Base-by-base conservation (phyloP, 2,329 filamentous ascomycete genomes). In the Colletotrichum euphorbiae region DNA sequence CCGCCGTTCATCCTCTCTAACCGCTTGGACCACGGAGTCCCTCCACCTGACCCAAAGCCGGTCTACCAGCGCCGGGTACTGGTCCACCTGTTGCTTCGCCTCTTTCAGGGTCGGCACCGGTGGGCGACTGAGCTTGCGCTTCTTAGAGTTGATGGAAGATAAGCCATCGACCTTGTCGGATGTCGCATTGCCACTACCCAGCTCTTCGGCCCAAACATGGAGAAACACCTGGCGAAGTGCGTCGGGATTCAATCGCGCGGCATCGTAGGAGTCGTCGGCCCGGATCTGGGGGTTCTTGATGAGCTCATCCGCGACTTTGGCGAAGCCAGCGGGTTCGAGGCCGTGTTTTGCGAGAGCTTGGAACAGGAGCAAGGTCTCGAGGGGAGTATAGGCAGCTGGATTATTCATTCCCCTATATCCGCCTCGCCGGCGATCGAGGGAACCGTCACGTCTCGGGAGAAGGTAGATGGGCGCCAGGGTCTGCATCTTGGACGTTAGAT, bases 291-390 rank as follows among this genome's bases (percentile, higher is more conserved):
- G 83, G 77, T 97, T 94, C 75, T 85, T 89, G 79, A 87, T 90
- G 71, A 98, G 87, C 68, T 90, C 81, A 71, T 91, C 87, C 67
- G 93, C 94, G 71, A 96, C 92, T 73, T 85, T 85, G 74, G 82
- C 81, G 81, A 97, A 96, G 77, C 87, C 89, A 70, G 84, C 78
- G 59, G 88, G 82, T 72, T 89, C 86, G 72, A 89, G 83, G 76
- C 91, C 91, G 79, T 92, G 85, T 73, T 84, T 83, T 72, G 89
- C 86, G 71, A 97, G 86, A 69, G 90, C 91, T 80, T 95, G 93
- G 82, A 96, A 95, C 75, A 97, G 87, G 72, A 96, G 87, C 70
- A 97, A 86, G 76, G 91, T 92, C 86, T 97, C 94, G 83, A 97
- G 91, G 73, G 91, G 88, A 77, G 93, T 95, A 81, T 96, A 94